A percentile compares a stretch with the other conserved stretches of the same genome.
These are phyloP conservation scores for Helotiales sp. DNA, from an alignment of 2,329 filamentous ascomycete genomes.

Conservation along the genomic window DNA sequence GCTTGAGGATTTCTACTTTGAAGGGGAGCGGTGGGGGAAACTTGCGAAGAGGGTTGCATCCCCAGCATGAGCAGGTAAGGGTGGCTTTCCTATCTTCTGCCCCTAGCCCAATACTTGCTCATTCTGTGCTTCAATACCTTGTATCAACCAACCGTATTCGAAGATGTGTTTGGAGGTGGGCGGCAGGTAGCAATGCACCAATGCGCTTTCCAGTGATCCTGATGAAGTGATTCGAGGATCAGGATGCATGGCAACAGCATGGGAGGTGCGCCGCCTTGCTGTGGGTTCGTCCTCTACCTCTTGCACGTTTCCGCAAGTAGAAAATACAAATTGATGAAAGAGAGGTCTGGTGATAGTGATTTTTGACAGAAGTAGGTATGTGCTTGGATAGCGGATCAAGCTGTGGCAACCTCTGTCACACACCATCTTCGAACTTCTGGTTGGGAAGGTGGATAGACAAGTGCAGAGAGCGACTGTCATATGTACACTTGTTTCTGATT, in stretches of 20 bases:
- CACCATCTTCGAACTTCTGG: neutral
- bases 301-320: neutral
- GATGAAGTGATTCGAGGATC: slow-evolving; percentile 3
- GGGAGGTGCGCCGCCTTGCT: neutral
- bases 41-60: too few species aligned
- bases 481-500: neutral
- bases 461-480: neutral
- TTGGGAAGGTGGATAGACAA: neutral
- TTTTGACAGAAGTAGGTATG: neutral
- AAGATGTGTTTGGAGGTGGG: neutral
- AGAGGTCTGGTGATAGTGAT: neutral
- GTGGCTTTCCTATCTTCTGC: neutral
- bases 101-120: neutral
- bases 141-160: neutral
- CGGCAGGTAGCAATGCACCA: neutral
- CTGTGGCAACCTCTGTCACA: too few species aligned
- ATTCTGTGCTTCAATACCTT: too few species aligned
- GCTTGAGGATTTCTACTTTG: neutral
- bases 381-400: neutral
- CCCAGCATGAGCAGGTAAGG: neutral
- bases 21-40: neutral
- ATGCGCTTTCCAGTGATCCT: neutral
- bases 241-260: neutral
- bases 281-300: neutral
- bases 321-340: neutral